Evolutionary conservation across 2,329 filamentous ascomycete genomes (phyloP).

Genomic region (Chlorencoelia australis): DNA sequence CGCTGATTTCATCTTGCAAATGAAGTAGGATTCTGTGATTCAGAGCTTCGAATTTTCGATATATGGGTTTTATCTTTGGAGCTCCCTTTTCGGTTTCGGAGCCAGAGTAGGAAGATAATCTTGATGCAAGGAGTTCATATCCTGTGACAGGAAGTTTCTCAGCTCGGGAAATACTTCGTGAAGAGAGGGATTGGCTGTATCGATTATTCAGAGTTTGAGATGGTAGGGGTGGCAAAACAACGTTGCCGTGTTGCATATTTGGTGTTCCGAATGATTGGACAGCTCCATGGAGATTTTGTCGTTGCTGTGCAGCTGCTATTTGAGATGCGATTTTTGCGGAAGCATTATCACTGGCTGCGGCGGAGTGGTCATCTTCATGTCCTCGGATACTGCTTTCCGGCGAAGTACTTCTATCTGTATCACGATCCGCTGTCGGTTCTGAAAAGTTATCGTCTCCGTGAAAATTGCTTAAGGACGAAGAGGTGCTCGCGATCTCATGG

Average conservation of each 20-base stretch:
- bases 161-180: slow-evolving; percentile 27
- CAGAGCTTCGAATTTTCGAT: slow-evolving; percentile 71
- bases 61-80: slow-evolving; percentile 50
- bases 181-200: slow-evolving; percentile 26
- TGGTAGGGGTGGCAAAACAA: slow-evolving; percentile 13
- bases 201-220: slow-evolving; percentile 25
- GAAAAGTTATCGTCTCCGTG: slow-evolving; percentile 28
- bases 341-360: slow-evolving; percentile 13
- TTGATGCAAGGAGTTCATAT: slow-evolving; percentile 53
- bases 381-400: slow-evolving; percentile 33
- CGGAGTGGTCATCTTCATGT: slow-evolving; percentile 8
- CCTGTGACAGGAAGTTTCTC: slow-evolving; percentile 41
- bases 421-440: slow-evolving; percentile 28
- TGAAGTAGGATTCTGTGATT: slow-evolving; percentile 77
- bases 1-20: slow-evolving; percentile 73
- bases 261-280: slow-evolving; percentile 21
- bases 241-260: slow-evolving; percentile 33
- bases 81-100: slow-evolving; percentile 14
- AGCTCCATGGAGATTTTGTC: slow-evolving; percentile 19
- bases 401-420: slow-evolving; percentile 37
- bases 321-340: slow-evolving; percentile 24
- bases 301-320: slow-evolving; percentile 24
- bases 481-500: slow-evolving; percentile 22
- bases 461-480: slow-evolving; percentile 25
- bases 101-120: slow-evolving; percentile 28